Evolutionary conservation across 176 grass and related monocot species (phyloP).

Genomic region (Phoenix dactylifera): DNA sequence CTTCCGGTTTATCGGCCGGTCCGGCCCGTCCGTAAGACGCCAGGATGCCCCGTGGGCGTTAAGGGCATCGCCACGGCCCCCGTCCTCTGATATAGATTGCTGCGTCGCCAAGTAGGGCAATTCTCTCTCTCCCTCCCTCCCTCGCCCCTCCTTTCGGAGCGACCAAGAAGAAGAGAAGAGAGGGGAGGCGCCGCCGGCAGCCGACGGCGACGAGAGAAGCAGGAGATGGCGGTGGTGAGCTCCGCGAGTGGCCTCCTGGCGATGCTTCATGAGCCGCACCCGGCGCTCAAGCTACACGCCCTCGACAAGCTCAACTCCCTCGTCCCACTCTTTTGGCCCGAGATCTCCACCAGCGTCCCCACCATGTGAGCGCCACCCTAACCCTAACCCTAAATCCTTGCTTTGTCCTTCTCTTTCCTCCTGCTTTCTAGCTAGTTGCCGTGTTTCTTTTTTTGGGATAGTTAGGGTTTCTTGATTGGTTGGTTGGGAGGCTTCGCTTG

Average conservation of each 20-base stretch:
- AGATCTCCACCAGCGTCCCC: slow-evolving; percentile 98
- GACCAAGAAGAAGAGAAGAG: too few relatives aligned
- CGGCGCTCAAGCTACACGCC: slow-evolving; percentile 86
- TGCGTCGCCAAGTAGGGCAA: neutral
- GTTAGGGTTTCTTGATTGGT: too few relatives aligned
- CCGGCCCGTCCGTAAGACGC: too few relatives aligned
- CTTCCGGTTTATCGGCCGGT: too few relatives aligned
- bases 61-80: too few relatives aligned
- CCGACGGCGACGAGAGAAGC: slow-evolving; percentile 1
- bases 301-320: slow-evolving; percentile 77
- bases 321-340: slow-evolving; percentile 97
- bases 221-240: slow-evolving; percentile 62
- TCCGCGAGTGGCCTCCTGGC: slow-evolving; percentile 89
- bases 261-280: slow-evolving; percentile 80
- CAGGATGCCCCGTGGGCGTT: too few relatives aligned
- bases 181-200: slow-evolving; percentile 13
- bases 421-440: neutral
- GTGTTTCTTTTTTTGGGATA: too few relatives aligned
- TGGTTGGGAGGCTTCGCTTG: too few relatives aligned
- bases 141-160: slow-evolving; percentile 6
- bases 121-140: neutral
- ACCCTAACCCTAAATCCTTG: neutral
- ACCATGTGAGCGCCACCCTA: slow-evolving; percentile 47
- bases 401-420: neutral
- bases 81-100: too few relatives aligned